phyloP scores from a whole-genome alignment of 495 filamentous ascomycete species.

The Durotheca rogersii region DNA sequence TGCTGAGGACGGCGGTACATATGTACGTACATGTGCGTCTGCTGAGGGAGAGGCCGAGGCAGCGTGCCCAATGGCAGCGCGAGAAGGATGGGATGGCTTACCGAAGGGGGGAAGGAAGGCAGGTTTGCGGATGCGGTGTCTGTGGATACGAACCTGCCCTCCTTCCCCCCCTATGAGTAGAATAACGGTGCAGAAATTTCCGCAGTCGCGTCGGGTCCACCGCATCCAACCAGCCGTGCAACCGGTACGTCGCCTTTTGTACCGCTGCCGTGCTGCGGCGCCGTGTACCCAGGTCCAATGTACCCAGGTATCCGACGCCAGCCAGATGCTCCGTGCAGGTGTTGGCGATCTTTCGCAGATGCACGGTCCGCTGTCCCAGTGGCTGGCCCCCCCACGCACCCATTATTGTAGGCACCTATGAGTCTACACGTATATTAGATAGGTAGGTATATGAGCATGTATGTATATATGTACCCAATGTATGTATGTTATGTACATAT shows the following conservation, averaged over 20 bases:
- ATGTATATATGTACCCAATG: too few species aligned
- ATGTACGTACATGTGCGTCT: too few species aligned
- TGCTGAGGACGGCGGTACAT: constrained; percentile 16
- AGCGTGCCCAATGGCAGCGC: constrained; percentile 10
- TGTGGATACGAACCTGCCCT: constrained; percentile 1
- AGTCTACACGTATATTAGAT: too few species aligned
- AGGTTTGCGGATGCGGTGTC: background rate
- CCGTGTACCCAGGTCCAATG: too few species aligned
- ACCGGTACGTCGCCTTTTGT: background rate
- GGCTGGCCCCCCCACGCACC: background rate
- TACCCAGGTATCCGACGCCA: too few species aligned
- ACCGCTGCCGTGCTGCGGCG: too few species aligned
- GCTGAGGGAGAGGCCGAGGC: constrained; percentile 21
- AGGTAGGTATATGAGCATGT: too few species aligned
- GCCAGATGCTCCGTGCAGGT: constrained; percentile 23
- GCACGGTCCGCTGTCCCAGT: constrained; percentile 8
- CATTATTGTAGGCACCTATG: too few species aligned
- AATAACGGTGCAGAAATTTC: constrained; percentile 37
- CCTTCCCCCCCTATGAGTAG: too few species aligned
- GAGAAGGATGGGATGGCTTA: constrained; percentile 20
- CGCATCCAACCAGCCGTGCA: constrained; percentile 1
- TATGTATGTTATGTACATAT: too few species aligned
- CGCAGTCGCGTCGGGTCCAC: constrained; percentile 20
- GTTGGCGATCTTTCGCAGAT: constrained; percentile 14
- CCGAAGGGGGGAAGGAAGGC: constrained; percentile 32